Percentiles rank a stretch among this genome's conserved stretches.
Conservation (phyloP, 768 basidiomycete genomes). For the Agaricus subrufescens region DNA sequence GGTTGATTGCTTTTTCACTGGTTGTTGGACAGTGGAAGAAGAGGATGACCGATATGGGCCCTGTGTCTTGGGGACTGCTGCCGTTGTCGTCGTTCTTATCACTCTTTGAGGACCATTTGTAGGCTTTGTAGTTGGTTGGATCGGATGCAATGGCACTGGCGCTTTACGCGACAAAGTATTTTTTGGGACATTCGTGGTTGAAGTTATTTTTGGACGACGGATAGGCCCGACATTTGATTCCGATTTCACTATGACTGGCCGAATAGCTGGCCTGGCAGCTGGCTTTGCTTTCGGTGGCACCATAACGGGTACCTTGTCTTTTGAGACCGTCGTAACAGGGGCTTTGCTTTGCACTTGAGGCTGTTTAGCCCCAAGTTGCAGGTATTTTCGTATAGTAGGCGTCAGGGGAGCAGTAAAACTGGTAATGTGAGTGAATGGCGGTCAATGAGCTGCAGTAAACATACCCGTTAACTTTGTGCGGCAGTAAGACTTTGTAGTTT, state of each 20-base stretch:
- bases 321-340: slow-evolving; percentile 13
- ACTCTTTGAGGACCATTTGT: slow-evolving; percentile 5
- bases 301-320: slow-evolving; percentile 14
- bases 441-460: slow-evolving; percentile 3
- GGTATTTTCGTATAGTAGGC: slow-evolving; percentile 73
- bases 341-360: neutral
- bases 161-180: neutral
- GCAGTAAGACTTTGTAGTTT: slow-evolving; percentile 68
- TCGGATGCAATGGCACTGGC: neutral
- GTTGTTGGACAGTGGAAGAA: neutral
- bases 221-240: neutral
- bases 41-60: neutral
- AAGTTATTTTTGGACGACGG: neutral
- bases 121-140: neutral
- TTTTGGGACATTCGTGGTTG: neutral
- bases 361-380: slow-evolving; percentile 43
- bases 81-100: neutral
- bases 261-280: neutral
- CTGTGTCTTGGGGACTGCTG: neutral
- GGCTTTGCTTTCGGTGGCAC: slow-evolving; percentile 3
- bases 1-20: neutral
- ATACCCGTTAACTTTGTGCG: slow-evolving; percentile 62
- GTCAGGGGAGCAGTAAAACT: slow-evolving; percentile 75
- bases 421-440: neutral
- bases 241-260: no score